Percentiles rank a stretch among this genome's conserved stretches.
Evolutionary conservation across 2,329 filamentous ascomycete species (phyloP).

Genomic region (Penicillium palitans): DNA sequence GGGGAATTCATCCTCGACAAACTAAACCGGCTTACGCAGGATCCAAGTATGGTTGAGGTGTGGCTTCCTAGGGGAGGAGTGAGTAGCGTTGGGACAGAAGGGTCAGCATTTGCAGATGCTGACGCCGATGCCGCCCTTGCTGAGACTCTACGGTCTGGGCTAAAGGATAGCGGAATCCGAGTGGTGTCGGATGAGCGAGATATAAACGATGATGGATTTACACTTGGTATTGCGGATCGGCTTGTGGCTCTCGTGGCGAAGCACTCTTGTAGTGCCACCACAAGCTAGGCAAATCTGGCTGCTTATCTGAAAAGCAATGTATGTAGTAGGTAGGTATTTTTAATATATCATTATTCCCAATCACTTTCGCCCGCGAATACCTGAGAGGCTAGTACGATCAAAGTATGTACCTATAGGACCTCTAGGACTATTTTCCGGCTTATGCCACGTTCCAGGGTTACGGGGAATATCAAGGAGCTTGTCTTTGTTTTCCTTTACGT

Average conservation of each 20-base stretch:
- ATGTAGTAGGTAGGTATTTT: not conserved
- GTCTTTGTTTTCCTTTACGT: not conserved
- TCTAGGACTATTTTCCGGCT: not conserved
- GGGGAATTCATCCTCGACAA: not conserved
- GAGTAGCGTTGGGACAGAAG: not conserved
- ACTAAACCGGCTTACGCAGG: not conserved
- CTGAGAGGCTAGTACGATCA: too few relatives aligned
- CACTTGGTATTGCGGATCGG: not conserved
- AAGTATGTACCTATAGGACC: too few relatives aligned
- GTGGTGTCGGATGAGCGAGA: constrained; percentile 1
- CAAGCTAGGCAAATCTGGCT: not conserved
- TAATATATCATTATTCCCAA: not conserved
- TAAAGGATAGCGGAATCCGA: not conserved
- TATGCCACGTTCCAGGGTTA: not conserved
- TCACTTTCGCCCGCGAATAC: not conserved
- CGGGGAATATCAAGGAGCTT: not conserved
- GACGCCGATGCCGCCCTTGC: not conserved
- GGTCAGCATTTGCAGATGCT: not conserved
- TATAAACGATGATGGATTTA: not conserved
- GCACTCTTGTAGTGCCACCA: not conserved
- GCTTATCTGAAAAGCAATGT: not conserved
- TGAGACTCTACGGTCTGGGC: not conserved
- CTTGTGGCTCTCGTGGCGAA: not conserved
- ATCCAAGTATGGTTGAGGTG: not conserved
- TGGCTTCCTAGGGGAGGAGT: not conserved